Conservation (phyloP, 2,329 filamentous ascomycete genomes). For the Botrytis medusae region DNA sequence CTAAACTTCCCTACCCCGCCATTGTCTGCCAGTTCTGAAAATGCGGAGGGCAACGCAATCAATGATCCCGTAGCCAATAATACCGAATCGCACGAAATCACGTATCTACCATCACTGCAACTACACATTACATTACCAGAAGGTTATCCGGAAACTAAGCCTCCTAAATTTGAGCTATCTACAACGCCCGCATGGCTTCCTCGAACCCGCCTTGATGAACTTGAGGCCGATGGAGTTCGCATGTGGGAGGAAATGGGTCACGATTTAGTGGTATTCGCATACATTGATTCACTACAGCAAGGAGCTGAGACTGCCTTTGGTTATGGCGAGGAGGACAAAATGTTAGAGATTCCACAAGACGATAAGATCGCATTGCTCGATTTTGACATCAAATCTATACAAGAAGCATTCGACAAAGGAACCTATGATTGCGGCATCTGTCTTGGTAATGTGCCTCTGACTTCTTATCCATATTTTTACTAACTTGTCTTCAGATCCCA, state of each 20-base stretch:
- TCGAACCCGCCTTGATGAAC: slow-evolving; percentile 45
- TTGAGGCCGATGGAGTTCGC: slow-evolving; percentile 51
- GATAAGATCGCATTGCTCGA: slow-evolving; percentile 73
- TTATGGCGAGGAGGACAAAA: slow-evolving; percentile 49
- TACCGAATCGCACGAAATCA: slow-evolving; percentile 36
- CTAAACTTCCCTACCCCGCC: slow-evolving; percentile 36
- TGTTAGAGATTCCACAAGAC: slow-evolving; percentile 53
- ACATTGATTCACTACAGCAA: slow-evolving; percentile 63
- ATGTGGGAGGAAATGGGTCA: slow-evolving; percentile 64
- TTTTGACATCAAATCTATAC: slow-evolving; percentile 73
- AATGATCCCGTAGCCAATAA: slow-evolving; percentile 21
- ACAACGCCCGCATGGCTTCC: slow-evolving; percentile 60
- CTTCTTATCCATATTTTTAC: slow-evolving; percentile 19
- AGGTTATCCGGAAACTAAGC: slow-evolving; percentile 55
- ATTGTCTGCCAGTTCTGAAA: slow-evolving; percentile 29
- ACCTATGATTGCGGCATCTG: slow-evolving; percentile 90
- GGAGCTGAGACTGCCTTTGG: slow-evolving; percentile 61
- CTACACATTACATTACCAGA: slow-evolving; percentile 55
- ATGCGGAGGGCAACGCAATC: slow-evolving; percentile 9
- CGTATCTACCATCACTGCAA: slow-evolving; percentile 57
- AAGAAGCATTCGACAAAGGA: slow-evolving; percentile 73
- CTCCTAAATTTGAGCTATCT: slow-evolving; percentile 53
- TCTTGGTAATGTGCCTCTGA: slow-evolving; percentile 51
- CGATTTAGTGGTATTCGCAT: slow-evolving; percentile 59
- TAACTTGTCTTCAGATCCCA: slow-evolving; percentile 62